These are phyloP conservation scores for Rubroboletus satanas DNA, from an alignment of 768 basidiomycete species.

Conservation along the genomic window DNA sequence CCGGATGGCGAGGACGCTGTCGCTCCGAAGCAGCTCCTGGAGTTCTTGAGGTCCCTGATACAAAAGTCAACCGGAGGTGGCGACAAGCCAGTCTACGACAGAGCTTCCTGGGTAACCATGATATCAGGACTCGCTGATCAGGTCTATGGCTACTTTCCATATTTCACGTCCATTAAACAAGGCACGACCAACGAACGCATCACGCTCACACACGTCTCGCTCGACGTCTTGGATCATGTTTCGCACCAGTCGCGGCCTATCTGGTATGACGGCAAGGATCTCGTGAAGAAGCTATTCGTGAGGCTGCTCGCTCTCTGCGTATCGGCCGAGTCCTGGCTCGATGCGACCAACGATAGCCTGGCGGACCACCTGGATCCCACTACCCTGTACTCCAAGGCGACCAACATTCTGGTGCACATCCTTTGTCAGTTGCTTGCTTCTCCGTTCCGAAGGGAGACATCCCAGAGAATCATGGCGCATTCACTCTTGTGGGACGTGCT, in stretches of 20 bases:
- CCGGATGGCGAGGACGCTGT: constrained; percentile 23
- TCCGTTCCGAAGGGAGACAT: constrained; percentile 17
- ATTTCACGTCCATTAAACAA: constrained; percentile 49
- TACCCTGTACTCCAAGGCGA: constrained; percentile 45
- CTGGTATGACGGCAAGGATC: constrained; percentile 41
- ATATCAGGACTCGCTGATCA: constrained; percentile 51
- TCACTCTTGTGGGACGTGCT: constrained; percentile 22
- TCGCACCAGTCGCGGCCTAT: constrained; percentile 49
- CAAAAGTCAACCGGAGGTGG: constrained; percentile 33
- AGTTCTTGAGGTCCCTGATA: constrained; percentile 41
- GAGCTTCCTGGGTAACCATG: constrained; percentile 47
- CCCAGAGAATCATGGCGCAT: constrained; percentile 19
- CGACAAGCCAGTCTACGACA: constrained; percentile 32
- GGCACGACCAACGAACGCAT: constrained; percentile 54
- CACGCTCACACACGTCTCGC: constrained; percentile 47
- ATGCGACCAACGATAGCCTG: constrained; percentile 38
- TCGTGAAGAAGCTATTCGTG: constrained; percentile 48
- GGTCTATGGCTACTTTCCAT: constrained; percentile 52
- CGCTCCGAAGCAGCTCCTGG: constrained; percentile 39
- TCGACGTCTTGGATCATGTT: constrained; percentile 52
- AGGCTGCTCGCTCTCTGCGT: constrained; percentile 52
- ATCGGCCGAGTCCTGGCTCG: constrained; percentile 57
- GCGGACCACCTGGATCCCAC: constrained; percentile 44
- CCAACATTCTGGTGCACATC: constrained; percentile 41
- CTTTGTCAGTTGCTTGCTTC: constrained; percentile 35